A percentile compares a stretch with the other conserved stretches of the same genome.
Conservation (phyloP, 495 filamentous ascomycete genomes). For the Lophium mytilinum region DNA sequence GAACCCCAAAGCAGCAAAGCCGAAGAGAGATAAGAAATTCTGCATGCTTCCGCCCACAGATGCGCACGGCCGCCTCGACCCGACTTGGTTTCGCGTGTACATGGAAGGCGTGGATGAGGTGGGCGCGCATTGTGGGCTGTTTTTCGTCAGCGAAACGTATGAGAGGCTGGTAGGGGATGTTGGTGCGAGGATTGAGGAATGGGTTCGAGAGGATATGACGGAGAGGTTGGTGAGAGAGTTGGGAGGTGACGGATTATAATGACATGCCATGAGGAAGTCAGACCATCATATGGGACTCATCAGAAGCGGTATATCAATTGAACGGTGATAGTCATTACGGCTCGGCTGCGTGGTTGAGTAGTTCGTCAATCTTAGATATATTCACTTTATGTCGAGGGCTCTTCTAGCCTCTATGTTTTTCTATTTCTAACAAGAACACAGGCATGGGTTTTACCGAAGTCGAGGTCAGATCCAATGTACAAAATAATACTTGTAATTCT, state of each 20-base stretch:
- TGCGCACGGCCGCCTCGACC: slow-evolving; percentile 45
- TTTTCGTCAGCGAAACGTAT: slow-evolving; percentile 60
- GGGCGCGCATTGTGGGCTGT: slow-evolving; percentile 75
- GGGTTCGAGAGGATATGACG: slow-evolving; percentile 54
- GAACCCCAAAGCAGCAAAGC: slow-evolving; percentile 14
- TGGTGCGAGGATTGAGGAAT: slow-evolving; percentile 56
- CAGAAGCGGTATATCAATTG: neutral
- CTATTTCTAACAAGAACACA: too few species aligned
- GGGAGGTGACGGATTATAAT: neutral
- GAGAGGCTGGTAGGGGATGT: slow-evolving; percentile 71
- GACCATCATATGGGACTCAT: too few species aligned
- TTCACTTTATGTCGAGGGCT: too few species aligned
- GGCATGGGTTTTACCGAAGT: too few species aligned
- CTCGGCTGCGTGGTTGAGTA: too few species aligned
- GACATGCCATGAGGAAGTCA: neutral
- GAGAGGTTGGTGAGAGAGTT: slow-evolving; percentile 5
- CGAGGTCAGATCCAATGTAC: too few species aligned
- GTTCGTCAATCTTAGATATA: too few species aligned
- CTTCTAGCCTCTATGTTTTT: neutral
- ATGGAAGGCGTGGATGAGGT: slow-evolving; percentile 84
- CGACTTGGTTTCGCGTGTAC: slow-evolving; percentile 64
- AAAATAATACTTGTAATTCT: too few species aligned
- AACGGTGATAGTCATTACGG: too few species aligned
- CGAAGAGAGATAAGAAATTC: slow-evolving; percentile 51
- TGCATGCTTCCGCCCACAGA: slow-evolving; percentile 58